Base-by-base conservation (phyloP, 2,329 filamentous ascomycete species). In the Cercospora zeae-maydis region DNA sequence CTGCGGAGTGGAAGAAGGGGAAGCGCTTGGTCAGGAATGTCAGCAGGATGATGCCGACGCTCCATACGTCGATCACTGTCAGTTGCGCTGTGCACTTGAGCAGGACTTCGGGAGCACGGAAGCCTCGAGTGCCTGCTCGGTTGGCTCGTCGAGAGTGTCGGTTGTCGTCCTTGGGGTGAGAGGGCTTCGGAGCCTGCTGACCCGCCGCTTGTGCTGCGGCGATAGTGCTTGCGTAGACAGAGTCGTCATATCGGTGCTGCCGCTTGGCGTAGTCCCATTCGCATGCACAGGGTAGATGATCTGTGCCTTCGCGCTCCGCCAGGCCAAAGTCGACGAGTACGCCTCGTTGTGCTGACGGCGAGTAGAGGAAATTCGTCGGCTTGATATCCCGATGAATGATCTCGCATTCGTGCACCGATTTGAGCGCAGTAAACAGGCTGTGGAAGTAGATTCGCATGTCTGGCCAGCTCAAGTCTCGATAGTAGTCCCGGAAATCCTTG, bases 271-370 rank as follows among this genome's bases (percentile, higher is more conserved):
- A 75, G 11, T 83, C 77, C 64, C 92, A 85, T 65, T 88, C 87
- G 77, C 93, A 98, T n/a, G 91, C 80, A 74, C 93, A 98, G 1
- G 88, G 87, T 72, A 91, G 90, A 74, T 82, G 85, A 58, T 96
- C 92, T 24, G 86, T 87, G 21, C 90, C 82, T 72, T 84, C 79
- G 37, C 82, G 75, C 76, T 99, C 95, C 36, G 95, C 95, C 14
- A 99, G 84, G n/a, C 95, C 95, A 79, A 99, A 99, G 74, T 99
- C 95, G n/a, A 99, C 95, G 0, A 99, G 84, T 1, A 99, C 93
- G 42, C 95, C 95, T 60, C 91, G 88, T 70, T 88, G 86, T 47
- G 88, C 86, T 10, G 86, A 80, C 0, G 91, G 91, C 67, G 96
- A 92, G 78, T 98, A 98, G 39, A 98, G 84, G 71, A 98, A 98